Evolutionary conservation across 805 yeast genomes (phyloP).

Genomic region (Lipomyces sp.): DNA sequence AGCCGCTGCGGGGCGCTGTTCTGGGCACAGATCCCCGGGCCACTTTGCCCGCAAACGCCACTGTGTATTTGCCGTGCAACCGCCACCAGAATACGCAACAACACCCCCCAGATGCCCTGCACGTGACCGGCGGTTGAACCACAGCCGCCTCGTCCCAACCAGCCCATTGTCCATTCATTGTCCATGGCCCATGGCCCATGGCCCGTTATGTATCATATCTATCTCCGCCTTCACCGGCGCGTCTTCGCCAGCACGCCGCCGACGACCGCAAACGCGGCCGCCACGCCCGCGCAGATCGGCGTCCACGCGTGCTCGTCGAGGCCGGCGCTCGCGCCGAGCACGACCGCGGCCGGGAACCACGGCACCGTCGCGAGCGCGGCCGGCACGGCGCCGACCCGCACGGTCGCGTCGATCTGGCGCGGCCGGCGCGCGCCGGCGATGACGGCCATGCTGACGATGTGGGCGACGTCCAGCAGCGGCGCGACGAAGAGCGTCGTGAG

Average conservation of each 20-base stretch:
- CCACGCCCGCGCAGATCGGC: constrained; percentile 6
- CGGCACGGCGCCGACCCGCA: constrained; percentile 5
- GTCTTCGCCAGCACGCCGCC: constrained; percentile 3
- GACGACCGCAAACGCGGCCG: constrained; percentile 1
- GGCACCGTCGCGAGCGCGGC: constrained; percentile 7
- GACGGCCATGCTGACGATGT: constrained; percentile 8
- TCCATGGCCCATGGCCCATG: too few relatives aligned
- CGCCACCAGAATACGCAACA: too few relatives aligned
- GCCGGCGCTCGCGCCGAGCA: constrained; percentile 1
- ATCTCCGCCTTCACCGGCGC: too few relatives aligned
- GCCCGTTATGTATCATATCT: too few relatives aligned
- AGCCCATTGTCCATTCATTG: too few relatives aligned
- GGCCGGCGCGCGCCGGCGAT: constrained; percentile 10
- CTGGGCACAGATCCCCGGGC: too few relatives aligned
- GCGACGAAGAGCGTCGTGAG: constrained; percentile 1
- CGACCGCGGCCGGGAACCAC: constrained; percentile 7
- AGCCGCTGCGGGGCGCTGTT: too few relatives aligned
- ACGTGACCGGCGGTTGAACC: too few relatives aligned
- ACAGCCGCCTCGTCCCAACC: too few relatives aligned
- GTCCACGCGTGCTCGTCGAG: constrained; percentile 3
- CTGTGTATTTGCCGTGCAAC: too few relatives aligned
- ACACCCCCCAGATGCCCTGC: too few relatives aligned
- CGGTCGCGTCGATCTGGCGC: constrained; percentile 6
- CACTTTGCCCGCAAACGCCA: too few relatives aligned
- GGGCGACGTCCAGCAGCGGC: constrained; percentile 5